Percentiles rank a stretch among this genome's conserved stretches.
Conservation (phyloP, 2,329 filamentous ascomycete genomes). For the Pseudopithomyces chartarum region DNA sequence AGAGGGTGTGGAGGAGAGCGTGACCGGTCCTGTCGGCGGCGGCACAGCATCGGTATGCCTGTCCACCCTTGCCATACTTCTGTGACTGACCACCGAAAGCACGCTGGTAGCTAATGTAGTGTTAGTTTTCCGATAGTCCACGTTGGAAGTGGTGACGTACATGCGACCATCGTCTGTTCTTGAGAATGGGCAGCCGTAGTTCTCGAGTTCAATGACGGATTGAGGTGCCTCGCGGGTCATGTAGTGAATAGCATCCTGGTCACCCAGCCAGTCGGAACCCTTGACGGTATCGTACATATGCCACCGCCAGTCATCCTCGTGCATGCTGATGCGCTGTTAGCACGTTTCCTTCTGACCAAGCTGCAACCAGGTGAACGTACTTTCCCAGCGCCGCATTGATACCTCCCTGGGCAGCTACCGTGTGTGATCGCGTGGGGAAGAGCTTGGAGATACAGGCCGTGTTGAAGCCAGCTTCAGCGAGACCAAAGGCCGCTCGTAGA, state of each 20-base stretch:
- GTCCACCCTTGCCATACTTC: conserved; percentile 93
- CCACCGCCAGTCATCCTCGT: conserved; percentile 98
- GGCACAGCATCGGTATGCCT: conserved; percentile 96
- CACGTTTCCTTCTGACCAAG: not conserved
- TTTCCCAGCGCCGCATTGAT: conserved; percentile 90
- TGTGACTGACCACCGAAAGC: conserved; percentile 98
- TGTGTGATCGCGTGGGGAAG: conserved; percentile 84
- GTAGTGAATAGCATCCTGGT: conserved; percentile 98
- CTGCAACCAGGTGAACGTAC: conserved; percentile 32
- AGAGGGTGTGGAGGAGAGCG: conserved; percentile 96
- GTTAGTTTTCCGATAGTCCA: conserved; percentile 11
- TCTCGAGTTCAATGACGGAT: conserved; percentile 92
- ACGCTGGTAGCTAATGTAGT: conserved; percentile 77
- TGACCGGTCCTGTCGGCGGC: conserved; percentile 97
- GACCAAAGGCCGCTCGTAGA: conserved; percentile 81
- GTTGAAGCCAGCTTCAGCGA: conserved; percentile 88
- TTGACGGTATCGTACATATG: conserved; percentile 99
- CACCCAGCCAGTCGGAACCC: conserved; percentile 95
- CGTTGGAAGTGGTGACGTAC: conserved; percentile 49
- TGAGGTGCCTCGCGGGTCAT: conserved; percentile 95
- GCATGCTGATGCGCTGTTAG: conserved; percentile 65
- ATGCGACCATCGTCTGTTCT: conserved; percentile 96
- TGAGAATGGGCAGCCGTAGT: conserved; percentile 96
- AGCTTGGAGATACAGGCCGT: conserved; percentile 86
- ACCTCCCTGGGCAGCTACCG: conserved; percentile 75